phyloP scores from a whole-genome alignment of 2,329 filamentous ascomycete genomes.

The Emericellopsis cladophorae region DNA sequence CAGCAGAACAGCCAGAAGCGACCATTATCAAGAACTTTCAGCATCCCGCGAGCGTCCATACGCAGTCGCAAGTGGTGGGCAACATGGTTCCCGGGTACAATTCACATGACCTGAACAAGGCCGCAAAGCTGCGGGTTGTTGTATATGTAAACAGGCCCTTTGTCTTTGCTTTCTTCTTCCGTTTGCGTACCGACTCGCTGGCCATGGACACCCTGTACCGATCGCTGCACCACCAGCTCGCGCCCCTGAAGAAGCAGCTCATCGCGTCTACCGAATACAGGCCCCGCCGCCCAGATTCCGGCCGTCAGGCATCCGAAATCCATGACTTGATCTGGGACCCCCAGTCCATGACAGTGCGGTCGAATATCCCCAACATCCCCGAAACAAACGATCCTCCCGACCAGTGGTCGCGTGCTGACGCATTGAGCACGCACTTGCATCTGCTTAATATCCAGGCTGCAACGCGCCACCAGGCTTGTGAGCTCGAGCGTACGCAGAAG shows the following conservation, averaged over 20 bases:
- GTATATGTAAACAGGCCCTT: constrained; percentile 66
- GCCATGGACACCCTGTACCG: constrained; percentile 43
- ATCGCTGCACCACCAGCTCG: constrained; percentile 47
- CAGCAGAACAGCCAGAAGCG: constrained; percentile 24
- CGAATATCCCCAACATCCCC: constrained; percentile 55
- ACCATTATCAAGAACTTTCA: constrained; percentile 31
- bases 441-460: constrained; percentile 41
- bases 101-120: constrained; percentile 38
- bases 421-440: constrained; percentile 52
- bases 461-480: constrained; percentile 28
- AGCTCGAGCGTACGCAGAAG: constrained; percentile 51
- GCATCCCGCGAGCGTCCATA: constrained; percentile 18
- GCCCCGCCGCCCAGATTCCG: constrained; percentile 24
- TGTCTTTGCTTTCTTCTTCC: constrained; percentile 65
- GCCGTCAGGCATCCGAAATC: constrained; percentile 27
- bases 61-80: constrained; percentile 19
- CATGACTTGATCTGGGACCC: constrained; percentile 55
- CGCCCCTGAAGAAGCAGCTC: constrained; percentile 43
- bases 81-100: constrained; percentile 17
- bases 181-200: constrained; percentile 41
- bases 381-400: constrained; percentile 21
- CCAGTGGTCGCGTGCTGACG: constrained; percentile 47
- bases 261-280: constrained; percentile 43
- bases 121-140: constrained; percentile 50
- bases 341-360: constrained; percentile 39